Base-by-base conservation (phyloP, 2,329 filamentous ascomycete species). In the Hypoxylon sp. region DNA sequence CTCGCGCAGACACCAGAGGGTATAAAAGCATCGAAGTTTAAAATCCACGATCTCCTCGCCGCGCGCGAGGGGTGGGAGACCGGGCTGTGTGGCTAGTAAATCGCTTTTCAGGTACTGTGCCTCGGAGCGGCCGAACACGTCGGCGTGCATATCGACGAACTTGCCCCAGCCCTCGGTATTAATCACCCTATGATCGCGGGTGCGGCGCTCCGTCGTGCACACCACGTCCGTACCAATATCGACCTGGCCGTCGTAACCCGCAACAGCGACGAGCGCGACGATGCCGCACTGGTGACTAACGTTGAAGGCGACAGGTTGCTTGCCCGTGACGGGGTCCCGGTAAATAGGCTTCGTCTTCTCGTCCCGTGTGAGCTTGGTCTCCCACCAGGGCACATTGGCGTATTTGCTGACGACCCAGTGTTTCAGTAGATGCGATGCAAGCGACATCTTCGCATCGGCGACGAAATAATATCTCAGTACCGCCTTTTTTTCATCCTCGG, bases 1-100 rank as follows among this genome's bases (percentile, higher is more conserved):
- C 80, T 95, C 92, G 71, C 92, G 89, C 76, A 93, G 84, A 76
- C 90, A 92, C 90, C 91, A 95, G 63, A 91, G 87, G 0, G 90
- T 86, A 76, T 94, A 95, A 75, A 95, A 95, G 56, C 86, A 83
- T 4, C 90, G 83, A 27, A 94, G 80, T 74, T 89, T 89, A 21
- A 80, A 83, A 64, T 91, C 89, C 16, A 86, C 80, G n/a, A 87
- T 72, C 19, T 75, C 74, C 9, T 79, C 74, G 11, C 71, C 64
- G 27, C 78, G 73, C 7, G 76, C 54, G 29, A 70, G 65, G 43
- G 60, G 47, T 47, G 58, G 61, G 25, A 66, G 63, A 11, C 70
- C 68, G 30, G 71, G 68, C 48, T 73, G 70, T 39, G 65, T 64
- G 47, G 63, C 57, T 62, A 53, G 65, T 25, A 78, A 72, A 12